These are phyloP conservation scores for Yamagishiella unicocca DNA, from an alignment of 139 green algal genomes.

Conservation along the genomic window DNA sequence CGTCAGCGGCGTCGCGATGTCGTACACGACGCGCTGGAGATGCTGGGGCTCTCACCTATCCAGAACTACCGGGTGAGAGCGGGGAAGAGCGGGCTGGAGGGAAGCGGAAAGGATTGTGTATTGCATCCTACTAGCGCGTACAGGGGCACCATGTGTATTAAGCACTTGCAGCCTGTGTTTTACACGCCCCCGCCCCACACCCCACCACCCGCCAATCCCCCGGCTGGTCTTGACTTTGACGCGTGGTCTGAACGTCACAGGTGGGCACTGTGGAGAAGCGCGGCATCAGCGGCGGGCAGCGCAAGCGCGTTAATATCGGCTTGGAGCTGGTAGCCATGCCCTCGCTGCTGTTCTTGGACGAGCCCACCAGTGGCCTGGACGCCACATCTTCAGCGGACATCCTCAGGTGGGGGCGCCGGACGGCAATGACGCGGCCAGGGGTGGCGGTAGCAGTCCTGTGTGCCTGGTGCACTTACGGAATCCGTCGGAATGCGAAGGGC, in stretches of 20 bases:
- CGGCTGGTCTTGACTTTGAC: no score
- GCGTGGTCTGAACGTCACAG: no score
- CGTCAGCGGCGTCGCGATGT: constrained; percentile 2
- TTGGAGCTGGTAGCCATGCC: constrained; percentile 81
- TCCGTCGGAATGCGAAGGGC: no score
- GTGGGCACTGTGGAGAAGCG: constrained; percentile 61
- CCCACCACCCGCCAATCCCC: no score
- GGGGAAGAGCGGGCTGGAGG: not conserved
- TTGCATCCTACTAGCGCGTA: no score
- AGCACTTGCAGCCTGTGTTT: no score
- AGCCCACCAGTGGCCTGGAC: constrained; percentile 82
- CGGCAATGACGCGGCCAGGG: no score
- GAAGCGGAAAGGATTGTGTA: not conserved
- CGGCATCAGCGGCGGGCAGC: constrained; percentile 79
- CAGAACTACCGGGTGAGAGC: constrained; percentile 45
- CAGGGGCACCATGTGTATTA: no score
- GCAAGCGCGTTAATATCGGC: constrained; percentile 88
- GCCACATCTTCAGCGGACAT: constrained; percentile 80
- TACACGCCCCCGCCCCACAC: no score
- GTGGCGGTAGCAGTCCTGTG: no score
- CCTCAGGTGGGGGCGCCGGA: constrained; percentile 49
- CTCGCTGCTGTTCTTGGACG: constrained; percentile 83
- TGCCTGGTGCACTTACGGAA: no score
- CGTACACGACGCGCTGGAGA: constrained; percentile 50
- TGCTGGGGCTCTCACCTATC: constrained; percentile 22